These are phyloP conservation scores for Hygrophoropsis aurantiaca DNA, from an alignment of 768 basidiomycete genomes.

Conservation along the genomic window DNA sequence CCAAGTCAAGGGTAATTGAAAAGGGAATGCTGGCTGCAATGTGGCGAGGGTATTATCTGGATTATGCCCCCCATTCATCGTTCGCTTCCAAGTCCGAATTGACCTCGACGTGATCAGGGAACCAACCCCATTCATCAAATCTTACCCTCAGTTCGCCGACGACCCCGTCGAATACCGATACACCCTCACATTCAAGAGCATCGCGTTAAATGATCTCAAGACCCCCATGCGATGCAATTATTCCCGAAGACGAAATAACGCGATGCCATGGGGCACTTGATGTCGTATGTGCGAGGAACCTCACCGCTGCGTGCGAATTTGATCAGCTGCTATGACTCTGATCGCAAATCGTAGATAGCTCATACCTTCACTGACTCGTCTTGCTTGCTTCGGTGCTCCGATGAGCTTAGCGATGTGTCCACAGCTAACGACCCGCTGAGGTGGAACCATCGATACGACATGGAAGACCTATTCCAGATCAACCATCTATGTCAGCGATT, in stretches of 20 bases:
- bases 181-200: slow-evolving; percentile 72
- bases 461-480: slow-evolving; percentile 56
- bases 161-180: slow-evolving; percentile 57
- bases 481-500: background rate
- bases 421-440: slow-evolving; percentile 67
- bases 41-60: too few species aligned
- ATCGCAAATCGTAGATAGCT: too few species aligned
- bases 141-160: slow-evolving; percentile 59
- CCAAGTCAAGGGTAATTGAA: too few species aligned
- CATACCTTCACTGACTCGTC: slow-evolving; percentile 80
- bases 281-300: slow-evolving; percentile 57
- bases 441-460: slow-evolving; percentile 64
- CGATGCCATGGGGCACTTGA: slow-evolving; percentile 80
- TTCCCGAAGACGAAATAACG: slow-evolving; percentile 65
- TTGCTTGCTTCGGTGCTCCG: slow-evolving; percentile 71
- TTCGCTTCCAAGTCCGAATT: slow-evolving; percentile 11
- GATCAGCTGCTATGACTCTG: too few species aligned
- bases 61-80: slow-evolving; percentile 22
- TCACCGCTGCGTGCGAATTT: slow-evolving; percentile 56
- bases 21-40: too few species aligned
- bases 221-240: slow-evolving; percentile 68
- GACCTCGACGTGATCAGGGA: slow-evolving; percentile 37
- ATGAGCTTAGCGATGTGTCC: slow-evolving; percentile 78
- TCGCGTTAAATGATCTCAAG: slow-evolving; percentile 71
- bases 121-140: slow-evolving; percentile 60